phyloP scores from a whole-genome alignment of 306 rosid genomes.

The Dryas alaskensis region DNA sequence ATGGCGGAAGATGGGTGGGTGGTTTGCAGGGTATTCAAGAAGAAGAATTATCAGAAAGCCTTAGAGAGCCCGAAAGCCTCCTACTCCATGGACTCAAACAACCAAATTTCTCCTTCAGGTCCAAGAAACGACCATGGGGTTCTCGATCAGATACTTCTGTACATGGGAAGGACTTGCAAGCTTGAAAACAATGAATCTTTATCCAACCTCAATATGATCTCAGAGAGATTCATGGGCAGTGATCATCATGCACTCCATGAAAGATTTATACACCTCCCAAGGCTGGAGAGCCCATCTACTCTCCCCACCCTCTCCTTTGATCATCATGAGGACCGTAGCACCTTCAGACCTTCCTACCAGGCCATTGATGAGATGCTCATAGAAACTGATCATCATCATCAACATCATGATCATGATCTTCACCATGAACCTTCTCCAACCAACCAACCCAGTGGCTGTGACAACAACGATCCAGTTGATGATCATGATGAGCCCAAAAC shows the following conservation, averaged over 20 bases:
- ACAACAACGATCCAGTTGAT: conserved; percentile 12
- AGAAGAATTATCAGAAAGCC: conserved; percentile 55
- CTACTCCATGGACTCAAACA: conserved; percentile 19
- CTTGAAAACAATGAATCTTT: conserved; percentile 35
- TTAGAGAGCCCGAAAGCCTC: conserved; percentile 43
- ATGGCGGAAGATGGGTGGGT: conserved; percentile 53
- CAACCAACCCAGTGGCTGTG: conserved; percentile 11
- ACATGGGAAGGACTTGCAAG: conserved; percentile 63
- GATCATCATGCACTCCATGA: conserved; percentile 18
- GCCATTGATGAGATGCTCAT: conserved; percentile 37
- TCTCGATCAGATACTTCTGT: conserved; percentile 49
- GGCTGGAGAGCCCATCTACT: conserved; percentile 43
- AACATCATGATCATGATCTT: neutral
- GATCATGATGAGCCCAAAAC: conserved; percentile 5
- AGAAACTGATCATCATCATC: conserved; percentile 18
- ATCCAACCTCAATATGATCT: conserved; percentile 12
- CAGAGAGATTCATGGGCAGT: conserved; percentile 32
- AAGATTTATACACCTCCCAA: conserved; percentile 51
- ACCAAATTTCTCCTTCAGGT: conserved; percentile 8
- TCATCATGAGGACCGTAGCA: conserved; percentile 8
- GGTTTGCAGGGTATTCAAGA: conserved; percentile 56
- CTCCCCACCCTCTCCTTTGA: conserved; percentile 30
- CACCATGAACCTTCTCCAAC: conserved; percentile 10
- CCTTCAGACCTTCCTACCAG: conserved; percentile 11
- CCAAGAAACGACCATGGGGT: conserved; percentile 40